Evolutionary conservation across 192 early-diverging fungal genomes (phyloP).

Genomic region (Entomortierella beljakovae): DNA sequence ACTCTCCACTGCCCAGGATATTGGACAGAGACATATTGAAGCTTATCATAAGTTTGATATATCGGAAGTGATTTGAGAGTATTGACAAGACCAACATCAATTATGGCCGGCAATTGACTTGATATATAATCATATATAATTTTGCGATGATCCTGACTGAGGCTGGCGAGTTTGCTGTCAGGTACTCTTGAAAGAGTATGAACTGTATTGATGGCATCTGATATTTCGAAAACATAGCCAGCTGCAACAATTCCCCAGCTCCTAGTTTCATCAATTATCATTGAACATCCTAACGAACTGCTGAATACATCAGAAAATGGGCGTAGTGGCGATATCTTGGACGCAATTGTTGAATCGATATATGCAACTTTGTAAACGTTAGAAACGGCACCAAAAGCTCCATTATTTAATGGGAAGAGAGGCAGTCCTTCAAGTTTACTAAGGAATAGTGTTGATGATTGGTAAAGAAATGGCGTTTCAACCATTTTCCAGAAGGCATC

Average conservation of each 20-base stretch:
- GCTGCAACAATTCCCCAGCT: neutral
- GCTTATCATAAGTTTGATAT: neutral
- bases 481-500: conserved; percentile 15
- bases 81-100: neutral
- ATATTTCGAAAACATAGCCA: conserved; percentile 2
- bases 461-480: too few relatives aligned
- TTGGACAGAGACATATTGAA: neutral
- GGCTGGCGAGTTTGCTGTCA: neutral
- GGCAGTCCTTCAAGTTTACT: neutral
- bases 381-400: conserved; percentile 4
- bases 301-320: neutral
- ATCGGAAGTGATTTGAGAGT: conserved; percentile 3
- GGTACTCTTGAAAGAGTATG: neutral
- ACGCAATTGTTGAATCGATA: neutral
- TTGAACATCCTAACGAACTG: conserved; percentile 1
- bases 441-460: neutral
- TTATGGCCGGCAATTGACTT: neutral
- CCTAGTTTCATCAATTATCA: neutral
- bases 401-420: neutral
- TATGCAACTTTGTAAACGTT: neutral
- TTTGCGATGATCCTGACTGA: conserved; percentile 8
- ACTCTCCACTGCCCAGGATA: neutral
- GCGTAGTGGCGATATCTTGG: neutral
- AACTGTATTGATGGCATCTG: neutral
- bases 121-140: conserved; percentile 2